A percentile compares a stretch with the other conserved stretches of the same genome.
These are phyloP conservation scores for Chalara sp. DNA, from an alignment of 2,329 filamentous ascomycete species.

Conservation along the genomic window DNA sequence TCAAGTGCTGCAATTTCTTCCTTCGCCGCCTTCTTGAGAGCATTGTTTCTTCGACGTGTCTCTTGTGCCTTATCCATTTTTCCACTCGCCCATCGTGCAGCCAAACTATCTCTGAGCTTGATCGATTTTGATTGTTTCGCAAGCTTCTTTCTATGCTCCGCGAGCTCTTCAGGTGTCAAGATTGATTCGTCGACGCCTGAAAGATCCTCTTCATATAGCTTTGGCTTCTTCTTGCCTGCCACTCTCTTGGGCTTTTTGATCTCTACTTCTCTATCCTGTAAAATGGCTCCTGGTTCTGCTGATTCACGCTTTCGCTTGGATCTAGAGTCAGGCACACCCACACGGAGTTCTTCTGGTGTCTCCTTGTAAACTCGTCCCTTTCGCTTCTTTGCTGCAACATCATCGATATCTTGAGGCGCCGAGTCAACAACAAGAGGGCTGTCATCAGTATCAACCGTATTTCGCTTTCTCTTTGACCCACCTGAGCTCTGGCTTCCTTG, in stretches of 20 bases:
- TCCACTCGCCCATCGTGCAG: constrained; percentile 42
- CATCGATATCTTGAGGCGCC: not conserved
- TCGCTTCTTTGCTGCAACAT: constrained; percentile 18
- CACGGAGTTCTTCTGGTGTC: not conserved
- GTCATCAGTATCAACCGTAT: constrained; percentile 10
- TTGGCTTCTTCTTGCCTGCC: not conserved
- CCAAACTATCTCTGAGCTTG: constrained; percentile 9
- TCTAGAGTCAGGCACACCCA: not conserved
- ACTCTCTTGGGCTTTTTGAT: not conserved
- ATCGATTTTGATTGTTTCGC: not conserved
- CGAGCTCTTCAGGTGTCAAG: not conserved
- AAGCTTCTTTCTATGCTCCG: not conserved
- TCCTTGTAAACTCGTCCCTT: constrained; percentile 15
- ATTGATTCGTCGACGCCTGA: not conserved
- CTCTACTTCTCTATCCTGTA: not conserved
- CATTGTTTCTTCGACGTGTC: constrained; percentile 1
- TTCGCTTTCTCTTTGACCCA: constrained; percentile 8
- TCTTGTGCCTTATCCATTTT: not conserved
- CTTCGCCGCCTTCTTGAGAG: constrained; percentile 4
- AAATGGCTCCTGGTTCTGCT: not conserved
- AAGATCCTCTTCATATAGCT: not conserved
- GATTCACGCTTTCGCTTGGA: constrained; percentile 6
- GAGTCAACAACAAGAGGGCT: constrained; percentile 7
- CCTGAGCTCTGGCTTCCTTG: constrained; percentile 9
- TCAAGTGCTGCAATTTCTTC: not conserved